Conservation (phyloP, 352 stramenopile genomes). For the Salisapilia sapeloensis region DNA sequence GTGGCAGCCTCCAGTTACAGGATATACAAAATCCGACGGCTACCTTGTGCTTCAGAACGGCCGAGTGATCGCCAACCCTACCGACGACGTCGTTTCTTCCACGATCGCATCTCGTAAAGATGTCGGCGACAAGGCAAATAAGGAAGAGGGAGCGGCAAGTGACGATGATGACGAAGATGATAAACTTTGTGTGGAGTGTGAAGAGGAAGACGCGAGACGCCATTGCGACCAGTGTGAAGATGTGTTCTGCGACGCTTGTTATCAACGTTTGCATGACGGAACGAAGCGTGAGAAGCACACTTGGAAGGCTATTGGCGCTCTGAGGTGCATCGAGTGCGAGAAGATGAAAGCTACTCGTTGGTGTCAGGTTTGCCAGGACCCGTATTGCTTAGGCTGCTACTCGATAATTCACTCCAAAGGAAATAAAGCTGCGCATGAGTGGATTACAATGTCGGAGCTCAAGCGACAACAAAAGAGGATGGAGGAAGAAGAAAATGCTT, state of each 20-base stretch:
- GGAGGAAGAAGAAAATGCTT: conserved; percentile 29
- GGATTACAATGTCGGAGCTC: conserved; percentile 51
- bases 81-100: no score
- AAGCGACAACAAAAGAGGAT: conserved; percentile 20
- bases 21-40: conserved; percentile 54
- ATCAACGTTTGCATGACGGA: conserved; percentile 50
- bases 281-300: conserved; percentile 58
- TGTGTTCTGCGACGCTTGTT: conserved; percentile 63
- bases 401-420: conserved; percentile 72
- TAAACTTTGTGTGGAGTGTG: conserved; percentile 57
- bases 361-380: conserved; percentile 56
- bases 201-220: conserved; percentile 46
- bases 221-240: conserved; percentile 62
- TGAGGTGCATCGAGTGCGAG: conserved; percentile 74
- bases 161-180: conserved; percentile 36
- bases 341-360: conserved; percentile 71
- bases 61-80: conserved; percentile 34
- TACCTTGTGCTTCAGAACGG: conserved; percentile 53
- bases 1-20: conserved; percentile 42
- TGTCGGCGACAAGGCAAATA: conserved; percentile 2
- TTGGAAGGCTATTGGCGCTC: conserved; percentile 49
- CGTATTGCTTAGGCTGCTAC: conserved; percentile 68
- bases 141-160: conserved; percentile 5
- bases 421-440: conserved; percentile 54
- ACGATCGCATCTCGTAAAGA: conserved; percentile 10